Percentiles rank a stretch among this genome's conserved stretches.
These are phyloP conservation scores for Vitis riparia DNA, from an alignment of 164 flowering plant genomes.

Conservation along the genomic window DNA sequence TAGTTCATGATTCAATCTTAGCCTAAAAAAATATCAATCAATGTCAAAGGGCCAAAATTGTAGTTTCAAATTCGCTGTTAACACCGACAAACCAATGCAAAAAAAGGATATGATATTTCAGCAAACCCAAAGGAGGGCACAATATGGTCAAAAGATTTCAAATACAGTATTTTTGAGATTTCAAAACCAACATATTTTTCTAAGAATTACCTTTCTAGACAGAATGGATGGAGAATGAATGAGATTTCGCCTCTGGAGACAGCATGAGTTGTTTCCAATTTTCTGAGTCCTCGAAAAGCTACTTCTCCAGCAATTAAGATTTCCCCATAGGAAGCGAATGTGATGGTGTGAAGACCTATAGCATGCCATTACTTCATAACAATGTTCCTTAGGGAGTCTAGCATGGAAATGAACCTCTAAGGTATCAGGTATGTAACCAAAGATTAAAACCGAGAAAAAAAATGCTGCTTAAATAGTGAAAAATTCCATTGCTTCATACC, in stretches of 20 bases:
- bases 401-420: background rate
- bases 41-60: too few species aligned
- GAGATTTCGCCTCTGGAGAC: slow-evolving; percentile 3
- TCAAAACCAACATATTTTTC: too few species aligned
- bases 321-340: slow-evolving; percentile 28
- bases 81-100: too few species aligned
- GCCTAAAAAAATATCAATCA: too few species aligned
- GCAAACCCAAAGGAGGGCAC: too few species aligned
- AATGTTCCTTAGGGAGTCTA: background rate
- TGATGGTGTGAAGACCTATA: slow-evolving; percentile 17
- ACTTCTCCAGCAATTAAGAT: slow-evolving; percentile 15
- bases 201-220: slow-evolving; percentile 27
- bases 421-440: background rate
- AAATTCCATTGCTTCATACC: slow-evolving; percentile 16
- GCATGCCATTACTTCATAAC: slow-evolving; percentile 32
- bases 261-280: slow-evolving; percentile 10
- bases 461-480: too few species aligned
- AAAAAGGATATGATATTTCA: too few species aligned
- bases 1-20: too few species aligned
- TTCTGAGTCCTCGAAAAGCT: slow-evolving; percentile 16
- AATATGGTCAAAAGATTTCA: too few species aligned
- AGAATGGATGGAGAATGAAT: slow-evolving; percentile 10
- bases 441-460: too few species aligned
- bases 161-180: too few species aligned
- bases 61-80: too few species aligned